These are phyloP conservation scores for Talaromyces wortmannii DNA, from an alignment of 495 filamentous ascomycete genomes.

Conservation along the genomic window DNA sequence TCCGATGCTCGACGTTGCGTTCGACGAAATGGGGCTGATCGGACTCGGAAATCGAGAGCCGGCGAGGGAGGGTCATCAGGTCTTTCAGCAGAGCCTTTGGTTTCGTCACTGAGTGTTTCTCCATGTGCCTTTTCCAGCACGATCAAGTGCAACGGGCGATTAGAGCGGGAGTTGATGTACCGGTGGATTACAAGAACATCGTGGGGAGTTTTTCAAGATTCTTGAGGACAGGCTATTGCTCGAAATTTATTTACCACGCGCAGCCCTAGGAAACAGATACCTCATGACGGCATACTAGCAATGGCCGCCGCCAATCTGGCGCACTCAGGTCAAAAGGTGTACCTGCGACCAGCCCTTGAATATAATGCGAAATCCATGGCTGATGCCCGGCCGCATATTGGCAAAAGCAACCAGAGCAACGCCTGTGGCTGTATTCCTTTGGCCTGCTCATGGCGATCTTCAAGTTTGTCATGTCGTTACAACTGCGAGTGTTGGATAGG, in stretches of 20 bases:
- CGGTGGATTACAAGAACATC: neutral
- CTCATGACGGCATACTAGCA: neutral
- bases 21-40: too few relatives aligned
- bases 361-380: neutral
- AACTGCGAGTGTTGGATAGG: neutral
- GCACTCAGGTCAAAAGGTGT: neutral
- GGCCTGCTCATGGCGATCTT: neutral
- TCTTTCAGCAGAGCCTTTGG: neutral
- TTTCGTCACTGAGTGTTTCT: neutral
- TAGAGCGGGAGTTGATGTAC: neutral
- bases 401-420: neutral
- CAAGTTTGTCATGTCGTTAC: neutral
- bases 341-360: neutral
- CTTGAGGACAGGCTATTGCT: neutral
- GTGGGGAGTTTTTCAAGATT: neutral
- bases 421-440: neutral
- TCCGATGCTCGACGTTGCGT: neutral
- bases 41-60: too few relatives aligned
- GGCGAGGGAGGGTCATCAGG: neutral
- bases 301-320: neutral
- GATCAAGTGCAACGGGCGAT: neutral
- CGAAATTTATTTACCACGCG: neutral
- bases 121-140: neutral
- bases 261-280: neutral
- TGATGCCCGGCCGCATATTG: neutral